These are phyloP conservation scores for Boletales sp. DNA, from an alignment of 768 basidiomycete species.

Conservation along the genomic window DNA sequence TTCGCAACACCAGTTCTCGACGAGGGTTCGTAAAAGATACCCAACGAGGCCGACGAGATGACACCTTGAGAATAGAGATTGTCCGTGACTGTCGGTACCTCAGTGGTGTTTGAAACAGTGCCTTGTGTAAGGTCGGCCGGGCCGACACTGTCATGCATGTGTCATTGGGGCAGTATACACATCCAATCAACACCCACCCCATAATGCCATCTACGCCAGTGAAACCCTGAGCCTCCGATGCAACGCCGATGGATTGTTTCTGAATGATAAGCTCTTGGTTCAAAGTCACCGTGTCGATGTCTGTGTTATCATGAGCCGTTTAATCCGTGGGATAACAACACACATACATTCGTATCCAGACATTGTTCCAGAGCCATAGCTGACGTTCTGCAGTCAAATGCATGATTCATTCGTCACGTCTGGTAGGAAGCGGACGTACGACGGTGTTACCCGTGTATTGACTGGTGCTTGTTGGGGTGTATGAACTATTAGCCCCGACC, in stretches of 20 bases:
- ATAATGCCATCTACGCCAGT: slow-evolving; percentile 50
- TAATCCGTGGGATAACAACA: background rate
- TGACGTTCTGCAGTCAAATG: slow-evolving; percentile 37
- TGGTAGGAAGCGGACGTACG: slow-evolving; percentile 22
- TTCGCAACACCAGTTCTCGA: slow-evolving; percentile 36
- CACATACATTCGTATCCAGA: slow-evolving; percentile 47
- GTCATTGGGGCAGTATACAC: background rate
- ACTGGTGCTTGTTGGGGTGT: slow-evolving; percentile 44
- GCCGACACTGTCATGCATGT: slow-evolving; percentile 36
- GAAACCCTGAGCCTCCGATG: slow-evolving; percentile 42
- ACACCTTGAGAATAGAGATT: slow-evolving; percentile 47
- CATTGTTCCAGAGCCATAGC: slow-evolving; percentile 54
- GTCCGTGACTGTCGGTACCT: slow-evolving; percentile 56
- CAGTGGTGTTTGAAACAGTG: slow-evolving; percentile 38
- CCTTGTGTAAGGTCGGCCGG: slow-evolving; percentile 46
- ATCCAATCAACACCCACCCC: slow-evolving; percentile 30
- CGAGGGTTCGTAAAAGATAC: slow-evolving; percentile 52
- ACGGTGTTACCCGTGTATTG: slow-evolving; percentile 36
- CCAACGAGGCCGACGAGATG: slow-evolving; percentile 44
- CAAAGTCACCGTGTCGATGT: slow-evolving; percentile 46
- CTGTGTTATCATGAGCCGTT: slow-evolving; percentile 24
- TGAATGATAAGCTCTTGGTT: slow-evolving; percentile 37
- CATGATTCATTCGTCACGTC: background rate
- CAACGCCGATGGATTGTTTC: slow-evolving; percentile 48
- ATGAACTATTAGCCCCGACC: slow-evolving; percentile 50